Percentiles rank a stretch among this genome's conserved stretches.
phyloP scores from a whole-genome alignment of 208 protist species.

The Acanthamoeba culbertsoni region DNA sequence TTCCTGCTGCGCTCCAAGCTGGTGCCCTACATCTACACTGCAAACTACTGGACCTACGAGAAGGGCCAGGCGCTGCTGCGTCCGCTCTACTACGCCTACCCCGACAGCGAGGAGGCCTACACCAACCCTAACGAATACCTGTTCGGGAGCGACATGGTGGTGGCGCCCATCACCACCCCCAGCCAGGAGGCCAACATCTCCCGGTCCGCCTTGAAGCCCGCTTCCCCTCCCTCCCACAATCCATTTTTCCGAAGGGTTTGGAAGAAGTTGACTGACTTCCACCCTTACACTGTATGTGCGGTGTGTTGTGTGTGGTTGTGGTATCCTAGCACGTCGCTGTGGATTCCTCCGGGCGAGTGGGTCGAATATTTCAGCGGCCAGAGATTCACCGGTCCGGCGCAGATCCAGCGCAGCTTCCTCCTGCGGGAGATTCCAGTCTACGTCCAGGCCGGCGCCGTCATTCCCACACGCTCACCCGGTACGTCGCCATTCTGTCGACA shows the following conservation, averaged over 20 bases:
- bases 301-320: no score
- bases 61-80: not conserved
- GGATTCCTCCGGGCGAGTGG: slow-evolving; percentile 11
- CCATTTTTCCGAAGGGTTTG: no score
- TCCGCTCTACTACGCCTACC: slow-evolving; percentile 18
- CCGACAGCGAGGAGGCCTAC: not conserved
- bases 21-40: slow-evolving; percentile 49
- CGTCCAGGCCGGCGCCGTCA: slow-evolving; percentile 5
- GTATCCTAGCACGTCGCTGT: not conserved
- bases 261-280: no score
- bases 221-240: no score
- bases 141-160: not conserved
- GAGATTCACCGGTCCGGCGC: not conserved
- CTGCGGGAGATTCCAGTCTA: slow-evolving; percentile 1
- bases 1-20: slow-evolving; percentile 6
- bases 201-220: not conserved
- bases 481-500: not conserved
- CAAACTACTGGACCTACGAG: not conserved
- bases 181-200: slow-evolving; percentile 24
- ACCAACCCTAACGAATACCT: not conserved
- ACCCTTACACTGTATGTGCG: no score
- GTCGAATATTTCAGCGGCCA: slow-evolving; percentile 28
- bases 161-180: not conserved
- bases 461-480: slow-evolving; percentile 17
- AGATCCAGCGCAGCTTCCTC: slow-evolving; percentile 3